Conservation (phyloP, 1,139 yeast species). For the Casaregolazyma suthepensis region DNA sequence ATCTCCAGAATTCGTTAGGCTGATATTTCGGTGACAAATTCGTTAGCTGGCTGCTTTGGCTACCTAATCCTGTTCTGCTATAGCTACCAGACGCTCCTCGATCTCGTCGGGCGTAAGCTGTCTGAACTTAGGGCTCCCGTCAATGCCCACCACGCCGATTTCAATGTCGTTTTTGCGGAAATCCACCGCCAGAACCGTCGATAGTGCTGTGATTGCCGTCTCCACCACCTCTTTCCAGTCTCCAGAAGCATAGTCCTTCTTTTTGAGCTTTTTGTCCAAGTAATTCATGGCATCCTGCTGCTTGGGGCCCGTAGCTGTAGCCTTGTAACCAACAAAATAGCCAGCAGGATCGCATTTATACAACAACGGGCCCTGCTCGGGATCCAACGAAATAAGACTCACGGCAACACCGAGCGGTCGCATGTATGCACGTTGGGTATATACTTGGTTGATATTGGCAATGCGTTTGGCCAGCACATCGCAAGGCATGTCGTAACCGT, state of each 20-base stretch:
- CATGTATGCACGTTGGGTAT: constrained; percentile 99
- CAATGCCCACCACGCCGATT: constrained; percentile 76
- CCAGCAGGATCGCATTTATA: constrained; percentile 98
- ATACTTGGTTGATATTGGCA: constrained; percentile 92
- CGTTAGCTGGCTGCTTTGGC: background rate
- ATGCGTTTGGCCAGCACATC: constrained; percentile 89
- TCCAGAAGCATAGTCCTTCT: constrained; percentile 64
- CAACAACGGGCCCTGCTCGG: constrained; percentile 82
- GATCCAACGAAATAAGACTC: constrained; percentile 84
- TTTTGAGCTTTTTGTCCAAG: constrained; percentile 86
- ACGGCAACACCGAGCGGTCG: constrained; percentile 93
- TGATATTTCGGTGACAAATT: too few species aligned
- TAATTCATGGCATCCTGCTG: constrained; percentile 93
- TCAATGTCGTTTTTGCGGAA: constrained; percentile 91
- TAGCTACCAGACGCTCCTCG: constrained; percentile 86
- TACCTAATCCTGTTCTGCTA: constrained; percentile 85
- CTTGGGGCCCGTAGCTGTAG: constrained; percentile 94
- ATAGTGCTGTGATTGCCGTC: constrained; percentile 77
- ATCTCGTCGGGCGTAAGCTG: constrained; percentile 77
- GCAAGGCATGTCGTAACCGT: constrained; percentile 96
- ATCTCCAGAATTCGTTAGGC: too few species aligned
- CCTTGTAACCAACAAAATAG: constrained; percentile 84
- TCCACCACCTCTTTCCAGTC: constrained; percentile 89
- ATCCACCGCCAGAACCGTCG: constrained; percentile 84
- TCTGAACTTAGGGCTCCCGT: constrained; percentile 43